Evolutionary conservation across 2,329 filamentous ascomycete species (phyloP), one percentile per base, ranked within the genome.

Genomic region (Cladophialophora bantiana): DNA sequence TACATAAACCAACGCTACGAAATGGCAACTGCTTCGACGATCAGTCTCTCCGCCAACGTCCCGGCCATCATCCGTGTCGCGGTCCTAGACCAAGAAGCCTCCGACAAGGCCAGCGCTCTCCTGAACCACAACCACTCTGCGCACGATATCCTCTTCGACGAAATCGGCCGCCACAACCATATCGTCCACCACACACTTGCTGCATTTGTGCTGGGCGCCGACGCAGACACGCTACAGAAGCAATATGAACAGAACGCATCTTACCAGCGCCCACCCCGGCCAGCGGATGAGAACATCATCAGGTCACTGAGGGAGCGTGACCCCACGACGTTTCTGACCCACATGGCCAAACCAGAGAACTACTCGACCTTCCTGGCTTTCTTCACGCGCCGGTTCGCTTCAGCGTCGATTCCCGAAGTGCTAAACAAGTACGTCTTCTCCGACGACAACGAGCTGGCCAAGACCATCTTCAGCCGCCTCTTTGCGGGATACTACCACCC

Each of bases 401-500:
- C 26, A 7, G 31, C 26, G 9, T 48, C 40, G 7, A 34, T 59
- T 9, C 26, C 57, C 40, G 57, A 45, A 18, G 57, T 59, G 12
- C 26, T 50, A 6, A 59, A 59, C 40, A 15, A 59, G 18, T 48
- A 48, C 40, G 57, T 59, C 57, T 59, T 59, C 57, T 34, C 40
- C 38, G 57, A 59, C 38, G 57, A 59, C 40, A 59, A 18, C 12
- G n/a, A 36, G 18, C 38, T 50, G 20, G 31, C 57, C 20, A 32
- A 6, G 12, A 52, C 26, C 6, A 31, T 59, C 26, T 59, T 59
- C 57, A 59, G 50, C 40, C 57, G 38, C 57, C 50, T 59, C 57
- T 59, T 59, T 40, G 26, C 57, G 15, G 57, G 57, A 31, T 59
- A 59, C 31, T 59, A 59, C 31, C 57, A 59, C 57, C 57, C 57